A percentile compares a stretch with the other conserved stretches of the same genome.
Evolutionary conservation across 1,139 yeast species (phyloP).

Genomic region (Sugiyamaella paludigena): DNA sequence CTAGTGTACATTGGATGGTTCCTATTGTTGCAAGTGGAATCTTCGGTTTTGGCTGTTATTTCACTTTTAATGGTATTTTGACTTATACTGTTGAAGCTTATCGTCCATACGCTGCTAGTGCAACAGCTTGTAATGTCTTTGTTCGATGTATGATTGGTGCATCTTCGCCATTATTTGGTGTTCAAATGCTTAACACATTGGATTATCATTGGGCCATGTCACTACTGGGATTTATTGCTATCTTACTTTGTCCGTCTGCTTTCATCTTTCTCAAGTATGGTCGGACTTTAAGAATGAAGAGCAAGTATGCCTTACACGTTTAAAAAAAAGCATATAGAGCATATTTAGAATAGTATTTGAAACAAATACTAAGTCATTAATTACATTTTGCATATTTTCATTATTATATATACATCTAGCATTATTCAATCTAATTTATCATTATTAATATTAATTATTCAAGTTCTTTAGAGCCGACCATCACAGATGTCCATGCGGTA

Average conservation of each 20-base stretch:
- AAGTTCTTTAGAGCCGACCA: too few relatives aligned
- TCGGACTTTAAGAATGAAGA: conserved; percentile 18
- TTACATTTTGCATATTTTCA: too few relatives aligned
- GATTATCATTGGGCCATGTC: conserved; percentile 61
- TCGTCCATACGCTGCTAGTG: conserved; percentile 59
- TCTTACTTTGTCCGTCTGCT: conserved; percentile 25
- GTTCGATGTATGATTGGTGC: conserved; percentile 63
- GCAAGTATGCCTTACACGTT: conserved; percentile 16
- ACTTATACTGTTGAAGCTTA: conserved; percentile 57
- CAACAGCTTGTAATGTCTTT: conserved; percentile 68
- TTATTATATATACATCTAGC: too few relatives aligned
- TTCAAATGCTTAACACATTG: conserved; percentile 51
- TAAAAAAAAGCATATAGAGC: conserved; percentile 1
- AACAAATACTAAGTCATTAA: conserved; percentile 5
- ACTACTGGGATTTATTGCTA: conserved; percentile 42
- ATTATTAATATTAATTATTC: too few relatives aligned
- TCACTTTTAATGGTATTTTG: conserved; percentile 49
- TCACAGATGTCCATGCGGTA: too few relatives aligned
- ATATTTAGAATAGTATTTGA: not conserved
- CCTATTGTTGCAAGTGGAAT: conserved; percentile 64
- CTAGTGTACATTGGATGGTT: conserved; percentile 71
- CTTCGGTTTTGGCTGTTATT: conserved; percentile 56
- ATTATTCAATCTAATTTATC: too few relatives aligned
- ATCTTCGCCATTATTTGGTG: conserved; percentile 65
- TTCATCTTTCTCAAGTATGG: conserved; percentile 37